phyloP scores from a whole-genome alignment of 768 basidiomycete genomes.

The Lentinus tigrinus region DNA sequence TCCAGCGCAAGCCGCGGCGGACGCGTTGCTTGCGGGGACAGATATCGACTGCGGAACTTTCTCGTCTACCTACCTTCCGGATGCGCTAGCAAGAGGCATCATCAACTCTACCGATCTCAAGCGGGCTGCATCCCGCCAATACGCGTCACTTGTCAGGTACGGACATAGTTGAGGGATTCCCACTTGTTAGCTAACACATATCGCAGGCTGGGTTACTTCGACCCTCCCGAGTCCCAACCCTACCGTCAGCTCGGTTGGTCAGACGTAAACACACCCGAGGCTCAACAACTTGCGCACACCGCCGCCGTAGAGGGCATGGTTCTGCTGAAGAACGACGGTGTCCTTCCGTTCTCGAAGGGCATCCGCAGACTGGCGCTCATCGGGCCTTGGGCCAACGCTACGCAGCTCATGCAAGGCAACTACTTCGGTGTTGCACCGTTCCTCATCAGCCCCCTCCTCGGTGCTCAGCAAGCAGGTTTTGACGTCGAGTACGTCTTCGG shows the following conservation, averaged over 20 bases:
- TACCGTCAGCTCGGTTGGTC: constrained; percentile 49
- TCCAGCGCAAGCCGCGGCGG: constrained; percentile 47
- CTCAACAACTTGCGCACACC: constrained; percentile 48
- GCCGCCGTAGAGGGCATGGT: constrained; percentile 56
- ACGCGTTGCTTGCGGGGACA: constrained; percentile 42
- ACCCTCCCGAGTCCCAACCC: constrained; percentile 47
- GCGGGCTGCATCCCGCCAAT: constrained; percentile 44
- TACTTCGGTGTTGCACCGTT: constrained; percentile 55
- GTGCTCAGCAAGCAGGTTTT: constrained; percentile 47
- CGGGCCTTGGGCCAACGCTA: constrained; percentile 60
- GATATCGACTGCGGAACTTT: constrained; percentile 56
- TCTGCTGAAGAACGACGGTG: constrained; percentile 63
- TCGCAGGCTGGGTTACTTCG: constrained; percentile 55
- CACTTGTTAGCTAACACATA: neutral
- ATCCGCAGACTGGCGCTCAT: constrained; percentile 54
- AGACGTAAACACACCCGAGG: constrained; percentile 45
- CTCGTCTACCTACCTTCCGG: constrained; percentile 43
- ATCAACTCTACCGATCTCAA: constrained; percentile 45
- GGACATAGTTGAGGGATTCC: constrained; percentile 3
- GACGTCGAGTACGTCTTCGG: constrained; percentile 43
- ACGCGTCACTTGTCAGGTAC: constrained; percentile 54
- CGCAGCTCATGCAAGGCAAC: constrained; percentile 56
- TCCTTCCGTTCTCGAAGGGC: constrained; percentile 47
- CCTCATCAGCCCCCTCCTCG: constrained; percentile 53
- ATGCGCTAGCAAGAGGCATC: constrained; percentile 47